phyloP scores from a whole-genome alignment of 2,329 filamentous ascomycete species.

The Alternaria arborescens region DNA sequence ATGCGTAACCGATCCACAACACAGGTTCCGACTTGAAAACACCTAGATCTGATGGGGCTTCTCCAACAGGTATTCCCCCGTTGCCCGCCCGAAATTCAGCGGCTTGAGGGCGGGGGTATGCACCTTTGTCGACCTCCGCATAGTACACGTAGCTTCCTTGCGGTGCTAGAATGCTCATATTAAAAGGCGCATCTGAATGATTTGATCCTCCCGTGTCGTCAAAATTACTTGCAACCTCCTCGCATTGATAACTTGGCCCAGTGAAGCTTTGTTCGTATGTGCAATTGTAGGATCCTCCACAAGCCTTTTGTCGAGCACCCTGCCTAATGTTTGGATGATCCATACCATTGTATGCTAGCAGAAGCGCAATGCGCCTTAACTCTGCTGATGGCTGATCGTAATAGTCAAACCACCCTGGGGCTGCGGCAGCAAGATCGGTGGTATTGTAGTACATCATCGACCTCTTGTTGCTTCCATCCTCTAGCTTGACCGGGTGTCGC shows the following conservation, averaged over 20 bases:
- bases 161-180: constrained; percentile 41
- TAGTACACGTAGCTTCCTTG: constrained; percentile 40
- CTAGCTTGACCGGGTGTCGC: constrained; percentile 38
- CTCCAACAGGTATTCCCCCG: constrained; percentile 43
- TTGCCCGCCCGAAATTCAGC: constrained; percentile 26
- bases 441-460: constrained; percentile 49
- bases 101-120: constrained; percentile 40
- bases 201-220: constrained; percentile 29
- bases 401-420: constrained; percentile 45
- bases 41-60: constrained; percentile 31
- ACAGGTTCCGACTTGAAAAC: constrained; percentile 46
- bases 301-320: constrained; percentile 48
- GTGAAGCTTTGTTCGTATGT: constrained; percentile 43
- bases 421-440: constrained; percentile 31
- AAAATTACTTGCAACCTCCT: constrained; percentile 34
- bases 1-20: constrained; percentile 47
- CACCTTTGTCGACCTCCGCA: constrained; percentile 40
- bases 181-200: constrained; percentile 43
- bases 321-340: constrained; percentile 33
- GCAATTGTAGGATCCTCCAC: constrained; percentile 47
- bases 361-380: constrained; percentile 38
- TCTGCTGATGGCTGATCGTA: constrained; percentile 48
- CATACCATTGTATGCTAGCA: constrained; percentile 43
- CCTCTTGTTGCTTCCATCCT: constrained; percentile 33
- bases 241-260: constrained; percentile 47